Percentiles rank a stretch among this genome's conserved stretches.
phyloP scores from a whole-genome alignment of 2,329 filamentous ascomycete genomes.

The Nectriaceae sp. region DNA sequence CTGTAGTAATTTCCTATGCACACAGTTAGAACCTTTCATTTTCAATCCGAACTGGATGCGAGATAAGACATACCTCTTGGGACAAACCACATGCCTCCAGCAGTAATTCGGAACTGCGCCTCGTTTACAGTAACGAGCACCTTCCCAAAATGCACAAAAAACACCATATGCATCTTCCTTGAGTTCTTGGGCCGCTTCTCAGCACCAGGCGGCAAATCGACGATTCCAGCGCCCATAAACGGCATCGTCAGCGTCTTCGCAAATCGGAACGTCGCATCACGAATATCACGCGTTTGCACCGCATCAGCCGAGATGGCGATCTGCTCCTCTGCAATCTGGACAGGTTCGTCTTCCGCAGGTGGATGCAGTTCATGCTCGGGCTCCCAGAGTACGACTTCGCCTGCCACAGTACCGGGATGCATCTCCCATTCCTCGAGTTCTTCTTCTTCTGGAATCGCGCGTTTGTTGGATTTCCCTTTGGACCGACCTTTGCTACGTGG shows the following conservation, averaged over 20 bases:
- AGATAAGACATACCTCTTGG: slow-evolving; percentile 73
- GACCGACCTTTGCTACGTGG: slow-evolving; percentile 30
- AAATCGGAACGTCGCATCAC: slow-evolving; percentile 76
- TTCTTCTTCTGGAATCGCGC: slow-evolving; percentile 48
- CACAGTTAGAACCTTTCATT: slow-evolving; percentile 7
- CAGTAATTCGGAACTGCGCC: slow-evolving; percentile 77
- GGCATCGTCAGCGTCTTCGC: slow-evolving; percentile 82
- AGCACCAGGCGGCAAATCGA: slow-evolving; percentile 81
- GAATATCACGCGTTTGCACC: slow-evolving; percentile 60
- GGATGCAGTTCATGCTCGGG: slow-evolving; percentile 55
- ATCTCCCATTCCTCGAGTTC: slow-evolving; percentile 71
- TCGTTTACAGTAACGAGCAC: slow-evolving; percentile 79
- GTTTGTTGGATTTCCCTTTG: slow-evolving; percentile 33
- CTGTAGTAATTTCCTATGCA: slow-evolving; percentile 87
- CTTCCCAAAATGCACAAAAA: slow-evolving; percentile 84
- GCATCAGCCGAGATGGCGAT: slow-evolving; percentile 58
- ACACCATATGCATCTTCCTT: slow-evolving; percentile 94
- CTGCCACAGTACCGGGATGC: slow-evolving; percentile 63
- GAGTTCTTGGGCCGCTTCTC: slow-evolving; percentile 91
- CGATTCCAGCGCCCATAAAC: slow-evolving; percentile 87
- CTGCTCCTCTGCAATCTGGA: slow-evolving; percentile 55
- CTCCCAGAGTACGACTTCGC: slow-evolving; percentile 66
- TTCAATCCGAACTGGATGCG: not conserved
- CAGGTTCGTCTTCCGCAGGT: slow-evolving; percentile 55
- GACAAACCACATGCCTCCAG: slow-evolving; percentile 91